Evolutionary conservation across 2,329 filamentous ascomycete genomes (phyloP), one percentile per base, ranked within the genome.

Genomic region (Alternaria tenuissima): DNA sequence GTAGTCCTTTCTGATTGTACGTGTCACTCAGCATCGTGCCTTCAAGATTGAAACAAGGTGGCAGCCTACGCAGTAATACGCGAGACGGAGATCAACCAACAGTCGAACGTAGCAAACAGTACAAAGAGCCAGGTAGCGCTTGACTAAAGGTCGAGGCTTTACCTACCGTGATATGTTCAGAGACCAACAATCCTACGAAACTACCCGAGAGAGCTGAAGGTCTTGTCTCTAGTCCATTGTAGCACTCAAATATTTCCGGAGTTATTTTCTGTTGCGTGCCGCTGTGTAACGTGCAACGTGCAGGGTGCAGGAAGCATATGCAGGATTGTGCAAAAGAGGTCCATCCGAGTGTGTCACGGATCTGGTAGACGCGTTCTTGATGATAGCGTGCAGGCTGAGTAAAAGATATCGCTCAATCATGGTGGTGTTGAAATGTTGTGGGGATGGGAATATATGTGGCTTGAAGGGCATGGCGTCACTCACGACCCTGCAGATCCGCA

Each of bases 391-490:
- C 38, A 20, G 38, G 4, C 38, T 8, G 9, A 6, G n/a, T 41
- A 20, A 11, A 9, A 41, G n/a, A 20, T 14, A 36, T 14, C 5
- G 12, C 32, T 14, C 32, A 36, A 16, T 36, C 12, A 6, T 48
- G 46, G 46, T n/a, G 32, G 30, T 18, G 46, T 48, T 6, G 16
- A 20, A 6, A 12, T 14, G 32, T 52, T 22, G 49, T 30, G 7
- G 34, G 16, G 11, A 30, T 41, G 49, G 6, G 11, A 28, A 41
- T 4, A 41, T 6, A 52, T 30, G 36, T 49, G 46, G 46, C 46
- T 12, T 28, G 42, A 42, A 18, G 46, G 52, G 34, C 46, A 62
- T 62, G 62, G 62, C 59, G 59, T 62, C 62, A 62, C 51, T 42
- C 39, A n/a, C 34, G 51, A 52, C 56, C 58, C 55, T 61, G 58